Evolutionary conservation across 2,329 filamentous ascomycete genomes (phyloP).

Genomic region (Penicillium sp.): DNA sequence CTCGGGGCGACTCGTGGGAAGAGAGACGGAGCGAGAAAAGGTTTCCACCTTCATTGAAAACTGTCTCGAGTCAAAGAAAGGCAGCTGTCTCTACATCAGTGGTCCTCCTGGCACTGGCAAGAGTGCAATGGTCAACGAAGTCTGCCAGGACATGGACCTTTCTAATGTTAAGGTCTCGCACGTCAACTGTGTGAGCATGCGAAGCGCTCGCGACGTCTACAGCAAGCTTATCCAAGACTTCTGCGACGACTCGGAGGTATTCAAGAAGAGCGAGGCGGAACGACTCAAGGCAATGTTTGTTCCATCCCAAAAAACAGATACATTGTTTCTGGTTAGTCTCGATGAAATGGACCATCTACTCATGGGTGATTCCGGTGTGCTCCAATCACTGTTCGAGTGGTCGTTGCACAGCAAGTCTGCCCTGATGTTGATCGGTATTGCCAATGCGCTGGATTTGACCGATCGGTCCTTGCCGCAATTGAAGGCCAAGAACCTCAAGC

Average conservation of each 20-base stretch:
- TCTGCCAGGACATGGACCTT: conserved; percentile 58
- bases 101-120: conserved; percentile 95
- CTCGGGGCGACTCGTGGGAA: conserved; percentile 69
- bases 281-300: conserved; percentile 67
- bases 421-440: conserved; percentile 83
- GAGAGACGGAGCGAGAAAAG: conserved; percentile 63
- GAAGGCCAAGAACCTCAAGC: conserved; percentile 87
- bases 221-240: conserved; percentile 68
- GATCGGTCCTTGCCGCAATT: conserved; percentile 90
- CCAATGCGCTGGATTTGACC: conserved; percentile 91
- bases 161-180: conserved; percentile 62
- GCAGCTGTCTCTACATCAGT: conserved; percentile 88
- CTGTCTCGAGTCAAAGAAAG: conserved; percentile 55
- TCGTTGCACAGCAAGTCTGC: conserved; percentile 74
- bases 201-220: conserved; percentile 80
- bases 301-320: conserved; percentile 48
- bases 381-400: conserved; percentile 97
- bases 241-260: conserved; percentile 55
- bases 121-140: conserved; percentile 82
- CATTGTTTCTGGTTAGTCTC: conserved; percentile 73
- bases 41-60: conserved; percentile 64
- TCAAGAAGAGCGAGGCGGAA: conserved; percentile 62
- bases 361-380: conserved; percentile 76
- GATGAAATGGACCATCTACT: conserved; percentile 96
- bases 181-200: conserved; percentile 97